Percentiles rank a stretch among this genome's conserved stretches.
Evolutionary conservation across 345 rosid species (phyloP).

Genomic region (Xanthoceras sorbifolium): DNA sequence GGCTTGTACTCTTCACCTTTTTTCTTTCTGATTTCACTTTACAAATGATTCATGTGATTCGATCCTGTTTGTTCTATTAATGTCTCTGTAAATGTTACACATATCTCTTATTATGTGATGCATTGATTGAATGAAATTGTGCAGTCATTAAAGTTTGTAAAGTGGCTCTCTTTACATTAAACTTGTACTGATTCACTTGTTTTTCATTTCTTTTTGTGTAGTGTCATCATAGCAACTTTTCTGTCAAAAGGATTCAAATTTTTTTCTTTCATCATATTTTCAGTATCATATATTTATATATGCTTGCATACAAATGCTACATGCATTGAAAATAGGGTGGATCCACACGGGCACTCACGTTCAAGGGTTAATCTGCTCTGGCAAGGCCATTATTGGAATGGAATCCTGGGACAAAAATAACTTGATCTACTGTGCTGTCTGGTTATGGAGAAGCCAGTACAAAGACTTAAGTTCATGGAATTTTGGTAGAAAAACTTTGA

Average conservation of each 20-base stretch:
- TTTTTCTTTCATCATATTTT: too few relatives aligned
- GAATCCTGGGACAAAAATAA: neutral
- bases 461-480: conserved; percentile 8
- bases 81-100: neutral
- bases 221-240: neutral
- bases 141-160: neutral
- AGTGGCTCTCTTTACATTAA: too few relatives aligned
- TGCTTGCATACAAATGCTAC: neutral
- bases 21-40: neutral
- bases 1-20: neutral
- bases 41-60: conserved; percentile 2
- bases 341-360: too few relatives aligned
- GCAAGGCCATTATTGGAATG: neutral
- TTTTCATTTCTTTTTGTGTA: neutral
- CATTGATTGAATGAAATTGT: neutral
- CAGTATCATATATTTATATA: neutral
- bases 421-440: neutral
- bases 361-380: neutral
- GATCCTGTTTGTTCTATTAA: neutral
- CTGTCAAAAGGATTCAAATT: too few relatives aligned
- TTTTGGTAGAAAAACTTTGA: neutral
- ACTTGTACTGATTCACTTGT: neutral
- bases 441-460: neutral
- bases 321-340: neutral
- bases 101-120: neutral